Base-by-base conservation (phyloP, 2,329 filamentous ascomycete genomes). In the Teratosphaeria pseudoeucalypti region DNA sequence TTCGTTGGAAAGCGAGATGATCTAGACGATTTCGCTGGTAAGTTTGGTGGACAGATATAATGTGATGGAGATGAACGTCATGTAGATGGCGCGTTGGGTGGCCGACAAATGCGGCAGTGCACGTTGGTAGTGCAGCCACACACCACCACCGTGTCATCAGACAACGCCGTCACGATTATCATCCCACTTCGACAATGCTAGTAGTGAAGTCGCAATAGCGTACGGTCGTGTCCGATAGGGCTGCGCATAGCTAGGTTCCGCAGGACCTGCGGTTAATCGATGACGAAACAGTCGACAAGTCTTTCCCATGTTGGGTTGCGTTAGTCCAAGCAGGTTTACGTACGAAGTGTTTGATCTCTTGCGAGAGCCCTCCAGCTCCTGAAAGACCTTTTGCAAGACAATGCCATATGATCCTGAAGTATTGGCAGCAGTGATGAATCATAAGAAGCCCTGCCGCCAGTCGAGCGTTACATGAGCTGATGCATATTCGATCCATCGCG, bases 1-100 rank as follows among this genome's bases (percentile, higher is more conserved):
- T 94, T 63, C 78, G 89, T 67, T 92, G 89, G 89, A 91, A 90
- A 78, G 78, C 78, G 62, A 74, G 73, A 61, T 84, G 61, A 29
- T 5, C 1, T 23, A 10, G 43, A n/a, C 43, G 5, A 23, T 19
- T 49, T n/a, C 11, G 19, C 19, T 49, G 10, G 43, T 49, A n/a
- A 32, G 12, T 43, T 14, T 16, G 37, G 2, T n/a, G 37, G 37
- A n/a, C 5, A 43, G 2, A n/a, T 32, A 7, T 32, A 1, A 32
- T 32, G 37, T 14, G 16, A 16, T 43, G 37, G 37, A 43, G 37
- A 43, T n/a, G 37, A 14, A 16, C 16, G 37, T 43, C 37, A 43
- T 43, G 37, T 43, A 12, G 4, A 43, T 14, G 11, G 9, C 11
- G 37, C 37, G 11, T 43, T 10, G 37, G 16, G 37, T 43, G 37